These are phyloP conservation scores for Copromyces sp. DNA, from an alignment of 495 filamentous ascomycete genomes.

Conservation along the genomic window DNA sequence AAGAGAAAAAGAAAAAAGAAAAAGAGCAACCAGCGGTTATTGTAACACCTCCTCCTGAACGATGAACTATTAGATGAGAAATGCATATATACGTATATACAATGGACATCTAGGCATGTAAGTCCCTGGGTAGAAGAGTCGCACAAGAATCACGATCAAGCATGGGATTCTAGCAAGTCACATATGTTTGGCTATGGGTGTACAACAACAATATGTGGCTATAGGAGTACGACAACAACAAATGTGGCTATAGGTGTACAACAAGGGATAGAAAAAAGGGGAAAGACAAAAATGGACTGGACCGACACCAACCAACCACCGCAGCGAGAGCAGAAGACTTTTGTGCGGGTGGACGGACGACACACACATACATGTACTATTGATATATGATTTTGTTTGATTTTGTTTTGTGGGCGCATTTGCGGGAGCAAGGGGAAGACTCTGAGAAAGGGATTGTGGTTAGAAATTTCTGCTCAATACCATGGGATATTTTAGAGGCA, in stretches of 20 bases:
- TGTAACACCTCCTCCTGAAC: not conserved
- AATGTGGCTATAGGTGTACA: not conserved
- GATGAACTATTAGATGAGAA: not conserved
- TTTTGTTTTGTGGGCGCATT: not conserved
- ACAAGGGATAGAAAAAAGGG: not conserved
- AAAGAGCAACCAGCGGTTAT: not conserved
- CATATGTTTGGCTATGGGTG: not conserved
- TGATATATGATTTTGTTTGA: not conserved
- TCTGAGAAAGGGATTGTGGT: not conserved
- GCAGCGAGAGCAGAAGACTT: not conserved
- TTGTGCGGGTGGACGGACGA: not conserved
- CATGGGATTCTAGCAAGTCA: not conserved
- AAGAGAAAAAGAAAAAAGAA: not conserved
- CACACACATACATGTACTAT: not conserved
- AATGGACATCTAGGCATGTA: no score
- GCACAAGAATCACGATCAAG: not conserved
- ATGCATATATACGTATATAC: not conserved
- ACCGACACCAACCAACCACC: not conserved
- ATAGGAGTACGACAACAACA: not conserved
- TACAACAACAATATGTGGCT: not conserved
- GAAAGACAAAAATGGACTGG: not conserved
- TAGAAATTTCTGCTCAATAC: not conserved
- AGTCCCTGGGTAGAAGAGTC: not conserved
- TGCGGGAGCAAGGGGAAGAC: not conserved
- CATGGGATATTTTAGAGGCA: not conserved